Evolutionary conservation across 345 rosid genomes (phyloP), one percentile per base, ranked within the genome.

Genomic region (Aquilaria sinensis): DNA sequence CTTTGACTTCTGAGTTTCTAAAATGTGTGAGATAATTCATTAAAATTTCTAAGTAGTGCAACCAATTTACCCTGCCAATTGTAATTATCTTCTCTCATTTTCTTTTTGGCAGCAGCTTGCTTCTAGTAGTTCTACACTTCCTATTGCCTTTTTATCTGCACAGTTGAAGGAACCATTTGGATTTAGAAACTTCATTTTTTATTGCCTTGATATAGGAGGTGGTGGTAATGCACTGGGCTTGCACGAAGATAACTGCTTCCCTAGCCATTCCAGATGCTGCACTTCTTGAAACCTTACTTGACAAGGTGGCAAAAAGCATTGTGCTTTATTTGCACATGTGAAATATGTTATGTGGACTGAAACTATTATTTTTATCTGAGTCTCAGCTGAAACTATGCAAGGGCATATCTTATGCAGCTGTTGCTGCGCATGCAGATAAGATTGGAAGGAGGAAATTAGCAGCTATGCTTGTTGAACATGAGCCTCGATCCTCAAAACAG

Each of bases 221-320:
- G 75, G 99, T 90, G 70, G 83, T 94, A 79, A 94, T 90, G 97
- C 99, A 94, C 63, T 94, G 99, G 99, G 89, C 99, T 12, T 90
- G 99, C 77, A 78, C 89, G 23, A 94, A 90, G 81, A 88, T 94
- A 74, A 82, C 96, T 53, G 87, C 97, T 77, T 94, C 95, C 30
- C 77, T 85, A 70, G 82, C 99, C 60, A 85, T 86, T 76, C 88
- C 96, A 50, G 99, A 94, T 74, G 72, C 84, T 62, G 67, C 75
- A 62, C 96, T 94, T 73, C 86, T 94, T 69, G 97, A 94, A 72
- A 80, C 88, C 72, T 80, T 90, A 67, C 96, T 94, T 65, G 95
- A 90, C 74, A 94, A 94, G 99, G 99, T 93, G 57, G 47, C 47
- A 12, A 6, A 57, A 33, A 47, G 37, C 55, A 69, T 23, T 67